phyloP scores from a whole-genome alignment of 2,329 filamentous ascomycete genomes.

The Madurella fahalii region DNA sequence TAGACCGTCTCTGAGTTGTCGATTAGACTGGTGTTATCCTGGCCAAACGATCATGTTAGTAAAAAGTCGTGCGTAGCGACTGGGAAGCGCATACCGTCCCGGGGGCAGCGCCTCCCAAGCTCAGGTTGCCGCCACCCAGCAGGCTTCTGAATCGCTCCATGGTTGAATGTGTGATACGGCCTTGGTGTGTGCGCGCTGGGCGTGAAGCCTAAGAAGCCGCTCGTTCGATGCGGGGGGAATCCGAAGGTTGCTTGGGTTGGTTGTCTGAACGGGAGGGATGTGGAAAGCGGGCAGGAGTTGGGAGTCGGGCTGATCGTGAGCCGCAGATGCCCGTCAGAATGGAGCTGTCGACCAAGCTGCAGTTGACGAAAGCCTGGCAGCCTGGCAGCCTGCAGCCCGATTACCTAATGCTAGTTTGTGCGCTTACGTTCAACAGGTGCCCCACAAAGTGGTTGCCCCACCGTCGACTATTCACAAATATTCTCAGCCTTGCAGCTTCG shows the following conservation, averaged over 20 bases:
- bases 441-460: not conserved
- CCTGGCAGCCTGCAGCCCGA: slow-evolving; percentile 27
- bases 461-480: not conserved
- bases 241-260: not conserved
- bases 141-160: slow-evolving; percentile 95
- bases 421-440: not conserved
- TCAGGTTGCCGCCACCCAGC: slow-evolving; percentile 72
- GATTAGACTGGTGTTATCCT: slow-evolving; percentile 90
- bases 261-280: not conserved
- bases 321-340: slow-evolving; percentile 4
- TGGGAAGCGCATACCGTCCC: slow-evolving; percentile 51
- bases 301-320: slow-evolving; percentile 4
- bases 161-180: not conserved
- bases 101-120: slow-evolving; percentile 53
- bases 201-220: too few species aligned
- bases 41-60: slow-evolving; percentile 2
- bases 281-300: slow-evolving; percentile 1
- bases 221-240: too few species aligned
- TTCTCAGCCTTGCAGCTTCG: slow-evolving; percentile 10
- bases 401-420: slow-evolving; percentile 20
- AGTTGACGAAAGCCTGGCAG: slow-evolving; percentile 32
- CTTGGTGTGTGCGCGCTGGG: not conserved
- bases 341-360: slow-evolving; percentile 15
- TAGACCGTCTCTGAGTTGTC: slow-evolving; percentile 99
- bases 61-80: not conserved